Percentiles rank a stretch among this genome's conserved stretches.
phyloP scores from a whole-genome alignment of 768 basidiomycete genomes.

The Russula griseocarnosa region DNA sequence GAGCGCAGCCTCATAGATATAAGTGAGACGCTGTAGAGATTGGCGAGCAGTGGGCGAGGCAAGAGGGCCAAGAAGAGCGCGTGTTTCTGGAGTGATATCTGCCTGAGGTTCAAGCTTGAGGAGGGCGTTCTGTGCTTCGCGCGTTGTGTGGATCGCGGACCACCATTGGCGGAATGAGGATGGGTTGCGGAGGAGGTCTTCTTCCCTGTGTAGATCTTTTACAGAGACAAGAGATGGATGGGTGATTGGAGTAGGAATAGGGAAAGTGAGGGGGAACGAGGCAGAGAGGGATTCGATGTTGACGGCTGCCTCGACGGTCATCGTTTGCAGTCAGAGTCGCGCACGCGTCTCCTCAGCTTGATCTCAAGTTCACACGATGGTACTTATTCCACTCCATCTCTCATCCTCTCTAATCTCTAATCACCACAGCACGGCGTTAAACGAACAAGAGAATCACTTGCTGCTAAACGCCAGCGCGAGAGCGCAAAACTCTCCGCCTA shows the following conservation, averaged over 20 bases:
- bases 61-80: slow-evolving; percentile 71
- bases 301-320: slow-evolving; percentile 44
- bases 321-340: slow-evolving; percentile 46
- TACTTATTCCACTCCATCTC: neutral
- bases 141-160: slow-evolving; percentile 72
- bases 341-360: slow-evolving; percentile 13
- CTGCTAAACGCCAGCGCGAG: slow-evolving; percentile 66
- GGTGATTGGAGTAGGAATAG: slow-evolving; percentile 75
- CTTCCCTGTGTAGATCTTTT: slow-evolving; percentile 82
- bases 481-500: slow-evolving; percentile 74
- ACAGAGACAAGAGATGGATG: slow-evolving; percentile 70
- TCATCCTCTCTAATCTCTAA: neutral
- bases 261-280: slow-evolving; percentile 80
- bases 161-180: slow-evolving; percentile 92
- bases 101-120: slow-evolving; percentile 54
- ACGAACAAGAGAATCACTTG: slow-evolving; percentile 57
- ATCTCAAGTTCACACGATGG: slow-evolving; percentile 1
- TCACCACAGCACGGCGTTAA: slow-evolving; percentile 61
- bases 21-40: slow-evolving; percentile 78
- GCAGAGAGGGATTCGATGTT: slow-evolving; percentile 51
- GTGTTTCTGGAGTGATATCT: slow-evolving; percentile 48
- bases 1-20: slow-evolving; percentile 92
- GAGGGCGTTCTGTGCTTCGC: slow-evolving; percentile 56
- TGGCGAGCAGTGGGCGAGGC: slow-evolving; percentile 67
- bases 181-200: slow-evolving; percentile 89